Conservation (phyloP, 495 filamentous ascomycete species). For the Talaromyces wortmannii region DNA sequence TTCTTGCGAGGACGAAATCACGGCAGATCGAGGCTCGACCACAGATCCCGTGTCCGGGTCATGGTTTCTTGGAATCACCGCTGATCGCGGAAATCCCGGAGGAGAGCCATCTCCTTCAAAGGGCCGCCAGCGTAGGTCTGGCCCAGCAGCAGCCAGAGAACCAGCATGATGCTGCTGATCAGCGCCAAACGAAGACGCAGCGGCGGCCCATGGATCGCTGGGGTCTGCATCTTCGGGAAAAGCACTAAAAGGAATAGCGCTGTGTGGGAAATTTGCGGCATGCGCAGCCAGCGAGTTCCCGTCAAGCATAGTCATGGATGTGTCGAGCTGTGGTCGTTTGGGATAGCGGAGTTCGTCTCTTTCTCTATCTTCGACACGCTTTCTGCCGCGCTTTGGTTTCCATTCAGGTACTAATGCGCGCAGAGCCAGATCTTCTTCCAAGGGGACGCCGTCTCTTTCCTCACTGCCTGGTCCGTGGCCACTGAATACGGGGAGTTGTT, state of each 20-base stretch:
- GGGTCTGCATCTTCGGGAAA: constrained; percentile 46
- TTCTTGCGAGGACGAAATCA: constrained; percentile 49
- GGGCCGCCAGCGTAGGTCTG: constrained; percentile 41
- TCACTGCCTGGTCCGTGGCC: constrained; percentile 47
- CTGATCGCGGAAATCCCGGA: constrained; percentile 71
- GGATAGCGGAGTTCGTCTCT: constrained; percentile 44
- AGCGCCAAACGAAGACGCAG: constrained; percentile 26
- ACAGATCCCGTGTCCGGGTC: constrained; percentile 41
- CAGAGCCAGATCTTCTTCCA: constrained; percentile 90
- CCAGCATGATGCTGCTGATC: constrained; percentile 9
- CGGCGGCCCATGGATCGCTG: constrained; percentile 50
- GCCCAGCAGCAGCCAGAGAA: constrained; percentile 13
- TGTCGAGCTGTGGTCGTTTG: constrained; percentile 62
- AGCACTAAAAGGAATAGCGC: constrained; percentile 54
- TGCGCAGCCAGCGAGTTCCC: constrained; percentile 42
- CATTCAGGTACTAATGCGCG: constrained; percentile 85
- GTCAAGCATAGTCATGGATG: constrained; percentile 54
- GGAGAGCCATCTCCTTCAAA: constrained; percentile 49
- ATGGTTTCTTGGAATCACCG: constrained; percentile 59
- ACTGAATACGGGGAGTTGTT: constrained; percentile 61
- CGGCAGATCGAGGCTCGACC: constrained; percentile 61
- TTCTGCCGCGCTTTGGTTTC: constrained; percentile 81
- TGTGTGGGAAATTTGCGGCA: constrained; percentile 45
- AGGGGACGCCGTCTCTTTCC: constrained; percentile 75
- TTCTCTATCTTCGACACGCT: constrained; percentile 73